These are phyloP conservation scores for Dactylis glomerata DNA, from an alignment of 176 grass and related monocot species.

Conservation along the genomic window DNA sequence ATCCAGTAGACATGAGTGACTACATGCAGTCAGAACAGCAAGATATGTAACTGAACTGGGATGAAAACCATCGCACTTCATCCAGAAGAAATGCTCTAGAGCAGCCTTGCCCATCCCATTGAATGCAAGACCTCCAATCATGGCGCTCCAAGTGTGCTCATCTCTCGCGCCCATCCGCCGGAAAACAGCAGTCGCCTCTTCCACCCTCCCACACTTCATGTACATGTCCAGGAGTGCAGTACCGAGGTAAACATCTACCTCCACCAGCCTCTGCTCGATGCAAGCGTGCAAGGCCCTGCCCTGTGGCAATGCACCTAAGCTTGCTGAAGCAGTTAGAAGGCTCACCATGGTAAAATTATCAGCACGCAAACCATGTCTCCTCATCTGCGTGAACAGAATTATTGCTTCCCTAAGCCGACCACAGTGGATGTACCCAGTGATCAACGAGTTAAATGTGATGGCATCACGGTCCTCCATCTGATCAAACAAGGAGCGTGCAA, in stretches of 20 bases:
- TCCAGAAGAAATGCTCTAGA: constrained; percentile 57
- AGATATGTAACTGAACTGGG: constrained; percentile 62
- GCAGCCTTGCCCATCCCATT: constrained; percentile 64
- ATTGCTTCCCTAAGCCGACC: constrained; percentile 54
- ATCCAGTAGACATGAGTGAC: constrained; percentile 52
- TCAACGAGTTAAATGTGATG: constrained; percentile 74
- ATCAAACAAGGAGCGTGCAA: constrained; percentile 52
- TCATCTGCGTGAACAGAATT: constrained; percentile 44
- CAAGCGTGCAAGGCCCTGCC: constrained; percentile 60
- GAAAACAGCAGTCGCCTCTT: constrained; percentile 50
- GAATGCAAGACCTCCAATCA: constrained; percentile 61
- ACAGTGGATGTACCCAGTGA: constrained; percentile 67
- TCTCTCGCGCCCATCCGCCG: constrained; percentile 45
- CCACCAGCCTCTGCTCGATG: constrained; percentile 48
- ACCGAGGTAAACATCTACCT: constrained; percentile 54
- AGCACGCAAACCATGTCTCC: constrained; percentile 16
- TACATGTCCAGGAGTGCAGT: constrained; percentile 80
- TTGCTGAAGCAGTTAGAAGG: constrained; percentile 68
- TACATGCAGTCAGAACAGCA: constrained; percentile 69
- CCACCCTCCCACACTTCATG: constrained; percentile 68
- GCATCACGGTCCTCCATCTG: constrained; percentile 49
- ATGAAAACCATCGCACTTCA: constrained; percentile 44
- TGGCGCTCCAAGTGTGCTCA: constrained; percentile 51
- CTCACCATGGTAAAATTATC: constrained; percentile 62
- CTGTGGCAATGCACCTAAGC: constrained; percentile 65